Evolutionary conservation across 768 basidiomycete species (phyloP).

Genomic region (Dioszegia crocea): DNA sequence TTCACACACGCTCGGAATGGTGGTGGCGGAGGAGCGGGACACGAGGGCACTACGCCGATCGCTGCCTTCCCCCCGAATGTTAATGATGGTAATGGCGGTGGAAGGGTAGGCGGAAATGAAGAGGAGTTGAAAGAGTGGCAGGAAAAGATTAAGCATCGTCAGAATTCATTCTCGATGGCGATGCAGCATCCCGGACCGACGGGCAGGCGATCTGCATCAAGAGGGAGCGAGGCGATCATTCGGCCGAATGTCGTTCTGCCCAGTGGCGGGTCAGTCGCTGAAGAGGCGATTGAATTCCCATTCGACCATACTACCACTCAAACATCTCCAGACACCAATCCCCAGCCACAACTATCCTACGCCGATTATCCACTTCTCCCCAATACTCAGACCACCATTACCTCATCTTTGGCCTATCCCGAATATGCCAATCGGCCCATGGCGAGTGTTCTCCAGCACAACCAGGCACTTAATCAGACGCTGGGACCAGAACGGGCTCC

Average conservation of each 20-base stretch:
- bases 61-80: no score
- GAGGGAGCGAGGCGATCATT: neutral
- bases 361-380: neutral
- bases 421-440: conserved; percentile 19
- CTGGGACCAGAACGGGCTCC: conserved; percentile 45
- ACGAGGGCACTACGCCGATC: no score
- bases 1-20: neutral
- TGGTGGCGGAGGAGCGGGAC: neutral
- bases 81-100: neutral
- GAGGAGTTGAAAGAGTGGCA: conserved; percentile 29
- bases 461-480: conserved; percentile 40
- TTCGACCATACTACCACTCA: no score
- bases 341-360: no score
- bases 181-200: conserved; percentile 14
- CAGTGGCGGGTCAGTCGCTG: no score
- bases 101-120: neutral
- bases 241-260: no score
- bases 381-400: neutral
- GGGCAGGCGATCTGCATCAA: neutral
- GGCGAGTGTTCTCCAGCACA: conserved; percentile 31
- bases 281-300: neutral
- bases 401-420: no score
- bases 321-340: no score
- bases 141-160: conserved; percentile 31
- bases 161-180: conserved; percentile 17